Evolutionary conservation across 2,329 filamentous ascomycete species (phyloP), one percentile per base, ranked within the genome.

Genomic region (Stagonosporopsis vannaccii): DNA sequence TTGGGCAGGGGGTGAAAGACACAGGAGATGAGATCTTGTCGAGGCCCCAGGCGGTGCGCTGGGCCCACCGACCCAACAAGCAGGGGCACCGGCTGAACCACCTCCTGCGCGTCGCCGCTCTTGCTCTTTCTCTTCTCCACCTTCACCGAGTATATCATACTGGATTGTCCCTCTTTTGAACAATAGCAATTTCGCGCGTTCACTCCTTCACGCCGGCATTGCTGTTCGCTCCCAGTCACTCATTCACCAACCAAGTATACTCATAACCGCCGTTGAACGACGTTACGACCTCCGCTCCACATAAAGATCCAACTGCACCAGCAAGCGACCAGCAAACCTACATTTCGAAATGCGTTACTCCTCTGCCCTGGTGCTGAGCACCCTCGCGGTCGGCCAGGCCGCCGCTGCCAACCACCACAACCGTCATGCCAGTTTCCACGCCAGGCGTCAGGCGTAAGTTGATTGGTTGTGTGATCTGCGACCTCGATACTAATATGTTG

Each of bases 121-220:
- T 63, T 61, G 60, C 58, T 61, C 57, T 65, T 65, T 59, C 59
- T 55, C 56, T 53, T 57, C 55, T 58, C 52, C 58, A 58, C 65
- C 58, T 70, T 68, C 70, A 69, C 66, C 63, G 50, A 56, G 53
- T 68, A 67, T 69, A 61, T 68, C 51, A 56, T 51, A 63, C 61
- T 52, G 51, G 51, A 60, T 52, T 63, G 66, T 63, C 65, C 60
- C 65, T 67, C 66, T 54, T 51, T 60, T 61, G 40, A 45, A 65
- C 59, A 53, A 58, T 61, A 66, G 63, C 62, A 68, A 53, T 59
- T 65, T 70, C 69, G 62, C 71, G 72, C 72, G 72, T 75, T 73
- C 72, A 75, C 71, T 75, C 72, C 54, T 74, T 75, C 63, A 75
- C 71, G 72, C 71, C 62, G 57, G 65, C 62, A 61, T 68, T 66